Conservation (phyloP, 169 alveolate genomes). For the Cryptosporidium xiaoi region DNA sequence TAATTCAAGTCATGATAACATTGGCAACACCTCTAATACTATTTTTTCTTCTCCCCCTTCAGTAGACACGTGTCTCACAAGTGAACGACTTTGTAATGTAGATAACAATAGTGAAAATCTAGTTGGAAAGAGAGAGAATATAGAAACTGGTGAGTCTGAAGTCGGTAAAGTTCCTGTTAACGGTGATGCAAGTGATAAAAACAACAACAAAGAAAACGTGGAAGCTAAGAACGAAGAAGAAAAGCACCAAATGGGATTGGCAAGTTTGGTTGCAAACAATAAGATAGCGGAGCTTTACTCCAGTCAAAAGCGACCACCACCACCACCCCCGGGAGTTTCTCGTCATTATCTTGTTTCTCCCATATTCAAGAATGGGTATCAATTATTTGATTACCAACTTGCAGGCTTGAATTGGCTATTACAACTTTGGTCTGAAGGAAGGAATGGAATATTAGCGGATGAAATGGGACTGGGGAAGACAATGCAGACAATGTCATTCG, state of each 20-base stretch:
- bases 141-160: not conserved
- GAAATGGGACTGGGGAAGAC: slow-evolving; percentile 86
- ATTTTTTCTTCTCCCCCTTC: no score
- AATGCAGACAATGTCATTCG: slow-evolving; percentile 83
- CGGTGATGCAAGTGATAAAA: not conserved
- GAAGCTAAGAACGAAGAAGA: not conserved
- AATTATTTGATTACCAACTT: slow-evolving; percentile 73
- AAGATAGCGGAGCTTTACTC: slow-evolving; percentile 57
- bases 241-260: slow-evolving; percentile 26
- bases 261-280: slow-evolving; percentile 50
- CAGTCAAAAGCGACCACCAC: slow-evolving; percentile 73
- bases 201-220: slow-evolving; percentile 4
- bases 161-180: not conserved
- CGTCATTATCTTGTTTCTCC: slow-evolving; percentile 72
- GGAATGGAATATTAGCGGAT: slow-evolving; percentile 92
- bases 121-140: not conserved
- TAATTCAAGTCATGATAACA: not conserved
- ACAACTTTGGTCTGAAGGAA: slow-evolving; percentile 83
- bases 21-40: not conserved
- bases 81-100: not conserved
- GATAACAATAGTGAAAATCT: not conserved
- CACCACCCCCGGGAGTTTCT: slow-evolving; percentile 73
- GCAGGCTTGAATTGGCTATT: slow-evolving; percentile 87
- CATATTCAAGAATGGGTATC: slow-evolving; percentile 63
- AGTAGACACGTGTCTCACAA: no score